These are phyloP conservation scores for bread wheat (Triticum aestivum) DNA, from an alignment of 176 grass and related monocot genomes.

Conservation along the genomic window IWGSC_CS_RefSeq_v2.1 NC_057814.1:206430369-206430868, in stretches of 20 bases:
- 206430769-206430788: constrained; percentile 88
- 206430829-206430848: background rate
- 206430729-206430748: constrained; percentile 65
- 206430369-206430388: background rate
- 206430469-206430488: background rate
- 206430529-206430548: constrained; percentile 27
- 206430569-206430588: constrained; percentile 18
- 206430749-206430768: constrained; percentile 78
- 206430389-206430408: background rate
- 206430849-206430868: background rate
- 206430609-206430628: background rate
- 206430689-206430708: constrained; percentile 92
- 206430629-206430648: constrained; percentile 38
- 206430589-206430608: background rate
- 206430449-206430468: background rate
- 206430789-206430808: background rate
- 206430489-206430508: background rate
- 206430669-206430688: constrained; percentile 54
- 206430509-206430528: constrained; percentile 13
- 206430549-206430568: constrained; percentile 15
- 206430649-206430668: constrained; percentile 39
- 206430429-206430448: background rate
- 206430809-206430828: background rate
- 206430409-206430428: background rate
- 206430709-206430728: constrained; percentile 72